phyloP scores from a whole-genome alignment of 163 green algal species.

The Scenedesmus sp. region DNA sequence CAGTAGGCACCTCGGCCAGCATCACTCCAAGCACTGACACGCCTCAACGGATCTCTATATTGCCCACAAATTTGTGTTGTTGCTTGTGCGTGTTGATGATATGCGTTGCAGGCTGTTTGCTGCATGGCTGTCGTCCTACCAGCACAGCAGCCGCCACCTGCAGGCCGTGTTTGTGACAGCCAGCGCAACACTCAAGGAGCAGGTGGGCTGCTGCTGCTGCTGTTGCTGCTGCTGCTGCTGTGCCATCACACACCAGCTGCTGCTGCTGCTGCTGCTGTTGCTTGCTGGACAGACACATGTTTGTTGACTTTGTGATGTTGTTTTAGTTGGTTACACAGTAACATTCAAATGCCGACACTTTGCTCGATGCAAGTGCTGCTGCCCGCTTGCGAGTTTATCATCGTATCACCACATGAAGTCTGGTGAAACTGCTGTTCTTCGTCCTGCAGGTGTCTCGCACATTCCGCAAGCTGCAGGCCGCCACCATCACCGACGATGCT shows the following conservation, averaged over 20 bases:
- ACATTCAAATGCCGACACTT: too few species aligned
- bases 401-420: background rate
- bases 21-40: background rate
- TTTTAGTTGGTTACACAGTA: background rate
- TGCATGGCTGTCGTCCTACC: constrained; percentile 63
- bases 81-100: background rate
- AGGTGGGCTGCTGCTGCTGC: constrained; percentile 56
- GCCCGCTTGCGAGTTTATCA: too few species aligned
- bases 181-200: constrained; percentile 75
- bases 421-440: background rate
- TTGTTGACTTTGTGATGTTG: background rate
- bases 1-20: too few species aligned
- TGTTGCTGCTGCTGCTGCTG: background rate
- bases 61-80: background rate
- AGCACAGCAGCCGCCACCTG: constrained; percentile 54
- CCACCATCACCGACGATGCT: constrained; percentile 33
- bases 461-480: constrained; percentile 72
- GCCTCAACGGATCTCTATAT: background rate
- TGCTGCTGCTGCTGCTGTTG: background rate
- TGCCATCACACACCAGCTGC: background rate
- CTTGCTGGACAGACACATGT: background rate
- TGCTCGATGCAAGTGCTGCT: too few species aligned
- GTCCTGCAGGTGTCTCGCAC: constrained; percentile 60
- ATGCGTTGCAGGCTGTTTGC: constrained; percentile 63
- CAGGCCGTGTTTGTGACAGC: constrained; percentile 84